Conservation (phyloP, 208 protist species). For the Spongospora subterranea region DNA sequence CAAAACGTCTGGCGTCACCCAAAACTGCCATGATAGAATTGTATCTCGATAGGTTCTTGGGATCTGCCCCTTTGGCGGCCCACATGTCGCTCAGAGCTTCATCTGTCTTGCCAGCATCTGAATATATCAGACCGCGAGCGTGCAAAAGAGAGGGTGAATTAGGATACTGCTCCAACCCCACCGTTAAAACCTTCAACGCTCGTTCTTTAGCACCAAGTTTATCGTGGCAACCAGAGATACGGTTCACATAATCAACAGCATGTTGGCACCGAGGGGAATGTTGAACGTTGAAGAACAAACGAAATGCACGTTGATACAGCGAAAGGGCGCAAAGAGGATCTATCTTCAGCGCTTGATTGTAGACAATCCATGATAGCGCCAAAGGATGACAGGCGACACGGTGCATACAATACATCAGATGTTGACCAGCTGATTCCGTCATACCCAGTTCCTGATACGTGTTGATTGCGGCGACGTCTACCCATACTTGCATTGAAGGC, state of each 20-base stretch:
- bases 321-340: conserved; percentile 4
- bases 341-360: conserved; percentile 19
- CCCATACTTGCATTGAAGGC: conserved; percentile 23
- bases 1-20: conserved; percentile 1
- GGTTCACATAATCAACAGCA: conserved; percentile 16
- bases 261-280: not conserved
- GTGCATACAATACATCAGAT: not conserved
- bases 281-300: not conserved
- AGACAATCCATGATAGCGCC: not conserved
- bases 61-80: not conserved
- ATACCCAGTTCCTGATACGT: not conserved
- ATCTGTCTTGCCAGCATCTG: not conserved
- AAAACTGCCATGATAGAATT: conserved; percentile 35
- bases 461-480: conserved; percentile 26
- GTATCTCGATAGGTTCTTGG: not conserved
- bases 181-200: not conserved
- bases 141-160: not conserved
- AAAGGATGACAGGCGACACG: not conserved
- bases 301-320: not conserved
- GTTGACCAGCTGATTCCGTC: not conserved
- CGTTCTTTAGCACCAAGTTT: not conserved
- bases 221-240: not conserved
- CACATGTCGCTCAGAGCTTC: conserved; percentile 43
- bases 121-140: not conserved
- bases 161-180: conserved; percentile 22